Base-by-base conservation (phyloP, 2,329 filamentous ascomycete species). In the Fusarium xyrophilum region DNA sequence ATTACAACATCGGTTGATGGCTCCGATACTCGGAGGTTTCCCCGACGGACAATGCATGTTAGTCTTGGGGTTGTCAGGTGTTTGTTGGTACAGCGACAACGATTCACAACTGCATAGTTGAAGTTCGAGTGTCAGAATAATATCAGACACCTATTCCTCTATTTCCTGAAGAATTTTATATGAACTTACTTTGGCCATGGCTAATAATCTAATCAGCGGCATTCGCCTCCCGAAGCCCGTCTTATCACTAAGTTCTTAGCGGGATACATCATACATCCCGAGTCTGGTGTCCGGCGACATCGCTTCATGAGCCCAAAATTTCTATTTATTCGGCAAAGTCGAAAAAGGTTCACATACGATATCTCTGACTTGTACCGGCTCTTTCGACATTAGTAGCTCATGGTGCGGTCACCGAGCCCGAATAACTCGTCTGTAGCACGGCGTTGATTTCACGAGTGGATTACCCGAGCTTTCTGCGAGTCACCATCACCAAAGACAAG, bases 381-480 rank as follows among this genome's bases (percentile, higher is more conserved):
- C 19, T 32, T 30, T 17, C 5, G 42, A 30, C 15, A 15, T 32
- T 15, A n/a, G 9, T 8, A 13, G 13, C 33, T 23, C 2, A 30
- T 21, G 12, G 19, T 39, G 21, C 6, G 36, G 32, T 14, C 25
- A 38, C 6, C 27, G n/a, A 42, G 28, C 23, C 33, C 25, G 12
- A 33, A n/a, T 25, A 38, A 48, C 13, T 50, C 15, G 28, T 36
- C 32, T 21, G 23, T 23, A 58, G 30, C 19, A 65, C 27, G 27
- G 23, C 33, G 25, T 55, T 50, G 19, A 61, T 23, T 21, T 46
- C 36, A 28, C 35, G 59, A 68, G 65, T 54, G 54, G 67, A 74
- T 74, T 73, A 74, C 53, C 72, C 72, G 72, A 73, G 59, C 58
- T 73, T 74, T 73, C 72, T 60, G 70, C 72, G 72, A 65, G 50